These are phyloP conservation scores for Colletotrichum zoysiae DNA, from an alignment of 2,329 filamentous ascomycete species.

Conservation along the genomic window DNA sequence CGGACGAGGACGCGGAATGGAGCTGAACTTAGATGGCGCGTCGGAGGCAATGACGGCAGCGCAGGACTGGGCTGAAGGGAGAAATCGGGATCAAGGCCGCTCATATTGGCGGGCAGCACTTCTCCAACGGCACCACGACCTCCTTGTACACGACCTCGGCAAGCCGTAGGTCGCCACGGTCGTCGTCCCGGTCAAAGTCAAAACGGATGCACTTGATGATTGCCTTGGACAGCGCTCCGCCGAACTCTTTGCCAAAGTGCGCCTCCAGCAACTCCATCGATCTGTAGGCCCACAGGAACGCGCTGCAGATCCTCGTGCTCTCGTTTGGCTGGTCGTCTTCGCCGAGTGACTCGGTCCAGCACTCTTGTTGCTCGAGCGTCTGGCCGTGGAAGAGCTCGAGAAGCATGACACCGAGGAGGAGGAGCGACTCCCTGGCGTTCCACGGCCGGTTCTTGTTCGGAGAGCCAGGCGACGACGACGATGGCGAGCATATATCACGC, in stretches of 20 bases:
- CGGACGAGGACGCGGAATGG: background rate
- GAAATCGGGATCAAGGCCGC: background rate
- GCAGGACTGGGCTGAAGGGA: background rate
- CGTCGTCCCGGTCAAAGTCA: slow-evolving; percentile 12
- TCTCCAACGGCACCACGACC: slow-evolving; percentile 43
- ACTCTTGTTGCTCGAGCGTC: slow-evolving; percentile 32
- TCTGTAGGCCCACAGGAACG: slow-evolving; percentile 1
- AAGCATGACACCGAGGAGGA: slow-evolving; percentile 1
- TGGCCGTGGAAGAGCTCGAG: slow-evolving; percentile 23
- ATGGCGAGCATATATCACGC: background rate
- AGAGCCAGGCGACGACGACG: background rate
- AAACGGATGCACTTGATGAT: slow-evolving; percentile 17
- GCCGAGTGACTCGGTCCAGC: slow-evolving; percentile 23
- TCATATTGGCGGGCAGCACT: slow-evolving; percentile 23
- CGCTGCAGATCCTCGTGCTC: slow-evolving; percentile 4
- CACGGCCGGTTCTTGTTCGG: background rate
- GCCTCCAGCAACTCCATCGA: background rate
- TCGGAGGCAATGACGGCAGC: slow-evolving; percentile 1
- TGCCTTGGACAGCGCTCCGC: background rate
- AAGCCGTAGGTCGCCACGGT: slow-evolving; percentile 9
- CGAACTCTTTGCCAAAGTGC: slow-evolving; percentile 6
- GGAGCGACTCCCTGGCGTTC: slow-evolving; percentile 20
- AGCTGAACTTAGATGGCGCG: slow-evolving; percentile 6
- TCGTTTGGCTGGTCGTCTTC: slow-evolving; percentile 12
- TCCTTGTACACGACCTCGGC: slow-evolving; percentile 17